These are phyloP conservation scores for Cinchona pubescens DNA, from an alignment of 257 asterid species.

Conservation along the genomic window DNA sequence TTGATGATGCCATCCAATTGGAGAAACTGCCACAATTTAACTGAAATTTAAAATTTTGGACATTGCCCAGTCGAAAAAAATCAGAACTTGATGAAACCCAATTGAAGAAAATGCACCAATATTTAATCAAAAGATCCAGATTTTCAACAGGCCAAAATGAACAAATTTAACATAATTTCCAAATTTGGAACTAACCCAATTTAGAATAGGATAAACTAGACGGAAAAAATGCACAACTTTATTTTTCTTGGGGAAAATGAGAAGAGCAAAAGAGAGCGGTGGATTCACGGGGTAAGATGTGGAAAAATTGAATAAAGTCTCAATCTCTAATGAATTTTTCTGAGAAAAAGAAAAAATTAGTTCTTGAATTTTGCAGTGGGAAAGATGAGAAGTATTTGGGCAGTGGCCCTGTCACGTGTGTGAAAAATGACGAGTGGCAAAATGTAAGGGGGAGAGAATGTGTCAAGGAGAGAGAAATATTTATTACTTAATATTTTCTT, in stretches of 20 bases:
- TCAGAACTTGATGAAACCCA: neutral
- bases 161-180: constrained; percentile 5
- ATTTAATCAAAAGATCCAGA: neutral
- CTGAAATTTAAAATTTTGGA: neutral
- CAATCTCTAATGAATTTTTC: neutral
- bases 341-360: neutral
- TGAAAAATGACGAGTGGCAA: constrained; percentile 3
- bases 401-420: constrained; percentile 9
- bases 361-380: neutral
- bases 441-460: neutral
- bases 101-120: neutral
- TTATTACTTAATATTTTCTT: neutral
- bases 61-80: neutral
- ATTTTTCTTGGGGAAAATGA: neutral
- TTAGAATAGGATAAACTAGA: neutral
- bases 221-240: neutral
- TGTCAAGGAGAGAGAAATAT: neutral
- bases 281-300: constrained; percentile 20
- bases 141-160: neutral
- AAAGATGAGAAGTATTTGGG: neutral
- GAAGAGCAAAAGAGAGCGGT: constrained; percentile 17
- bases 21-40: constrained; percentile 1
- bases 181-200: constrained; percentile 3
- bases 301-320: constrained; percentile 5
- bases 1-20: constrained; percentile 13